phyloP scores from a whole-genome alignment of 257 asterid genomes.

The Solanum appendiculatum region DNA sequence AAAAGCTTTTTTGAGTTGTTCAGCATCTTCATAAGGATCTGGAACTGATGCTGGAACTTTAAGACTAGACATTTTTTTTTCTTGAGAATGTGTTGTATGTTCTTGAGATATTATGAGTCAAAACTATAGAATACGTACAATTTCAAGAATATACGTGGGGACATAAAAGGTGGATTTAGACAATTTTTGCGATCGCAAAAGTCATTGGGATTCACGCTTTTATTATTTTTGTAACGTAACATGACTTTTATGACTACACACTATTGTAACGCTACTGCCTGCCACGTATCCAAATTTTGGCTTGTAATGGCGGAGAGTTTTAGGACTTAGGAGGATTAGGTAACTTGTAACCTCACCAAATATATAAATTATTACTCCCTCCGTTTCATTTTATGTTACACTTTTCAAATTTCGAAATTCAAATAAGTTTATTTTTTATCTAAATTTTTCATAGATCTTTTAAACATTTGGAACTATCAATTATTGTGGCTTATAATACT shows the following conservation, averaged over 20 bases:
- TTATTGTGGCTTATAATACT: too few species aligned
- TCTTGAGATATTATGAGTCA: neutral
- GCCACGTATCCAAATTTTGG: neutral
- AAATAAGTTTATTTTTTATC: too few species aligned
- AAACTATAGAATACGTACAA: neutral
- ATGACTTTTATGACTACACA: neutral
- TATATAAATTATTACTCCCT: too few species aligned
- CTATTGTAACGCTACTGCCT: neutral
- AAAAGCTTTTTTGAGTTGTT: constrained; percentile 73
- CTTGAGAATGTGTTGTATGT: neutral
- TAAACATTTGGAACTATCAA: too few species aligned
- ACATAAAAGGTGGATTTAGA: neutral
- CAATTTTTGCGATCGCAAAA: neutral
- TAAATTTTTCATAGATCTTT: too few species aligned
- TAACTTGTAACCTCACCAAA: neutral
- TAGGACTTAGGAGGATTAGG: neutral
- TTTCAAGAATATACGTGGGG: neutral
- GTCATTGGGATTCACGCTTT: neutral
- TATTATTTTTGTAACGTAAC: neutral
- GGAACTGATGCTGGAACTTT: constrained; percentile 63
- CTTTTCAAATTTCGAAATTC: too few species aligned
- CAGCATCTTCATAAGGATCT: constrained; percentile 53
- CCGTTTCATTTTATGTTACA: too few species aligned
- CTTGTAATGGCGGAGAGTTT: neutral
- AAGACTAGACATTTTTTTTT: constrained; percentile 52